Evolutionary conservation across 179 eudicot species (phyloP), one percentile per base, ranked within the genome.

Genomic region (Beta macrorhiza): DNA sequence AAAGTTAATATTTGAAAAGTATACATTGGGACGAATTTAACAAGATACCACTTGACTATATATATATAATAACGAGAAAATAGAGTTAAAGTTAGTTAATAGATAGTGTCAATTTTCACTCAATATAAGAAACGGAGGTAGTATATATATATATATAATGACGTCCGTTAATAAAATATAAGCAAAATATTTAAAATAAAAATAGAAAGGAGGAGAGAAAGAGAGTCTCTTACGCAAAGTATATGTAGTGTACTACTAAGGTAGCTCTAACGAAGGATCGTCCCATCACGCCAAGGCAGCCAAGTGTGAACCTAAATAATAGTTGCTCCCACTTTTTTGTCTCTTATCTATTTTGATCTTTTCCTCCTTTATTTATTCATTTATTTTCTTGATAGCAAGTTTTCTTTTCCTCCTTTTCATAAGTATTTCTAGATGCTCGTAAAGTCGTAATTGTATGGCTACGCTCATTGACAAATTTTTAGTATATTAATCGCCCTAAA

Each of bases 171-270:
- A 32, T 29, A n/a, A 25, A 14, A 32, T 32, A 25, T 19, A 29
- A 13, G 22, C 12, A 65, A 29, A 9, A 65, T 3, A 11, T 25
- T 29, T 29, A 67, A 59, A 8, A 8, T 25, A 25, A 25, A 25
- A 25, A 25, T 25, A 25, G 25, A 25, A 61, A n/a, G 10, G 4
- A 7, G 8, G 29, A 37, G 1, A 67, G 56, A 74, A 58, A 62
- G 78, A 69, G 67, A 71, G 77, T 76, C 63, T 56, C 74, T 72
- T 57, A 80, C 78, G 83, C 77, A 79, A 83, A 83, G 86, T 74
- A 83, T 52, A 68, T 53, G 1, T 49, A 22, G n/a, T 29, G 75
- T 47, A 19, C 75, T 53, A 73, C 11, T 63, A 63, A 29, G 67
- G 63, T 25, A 56, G 47, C 51, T 74, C 45, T 13, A 7, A 75